Evolutionary conservation across 495 filamentous ascomycete genomes (phyloP).

Genomic region (Trichoderma virens): DNA sequence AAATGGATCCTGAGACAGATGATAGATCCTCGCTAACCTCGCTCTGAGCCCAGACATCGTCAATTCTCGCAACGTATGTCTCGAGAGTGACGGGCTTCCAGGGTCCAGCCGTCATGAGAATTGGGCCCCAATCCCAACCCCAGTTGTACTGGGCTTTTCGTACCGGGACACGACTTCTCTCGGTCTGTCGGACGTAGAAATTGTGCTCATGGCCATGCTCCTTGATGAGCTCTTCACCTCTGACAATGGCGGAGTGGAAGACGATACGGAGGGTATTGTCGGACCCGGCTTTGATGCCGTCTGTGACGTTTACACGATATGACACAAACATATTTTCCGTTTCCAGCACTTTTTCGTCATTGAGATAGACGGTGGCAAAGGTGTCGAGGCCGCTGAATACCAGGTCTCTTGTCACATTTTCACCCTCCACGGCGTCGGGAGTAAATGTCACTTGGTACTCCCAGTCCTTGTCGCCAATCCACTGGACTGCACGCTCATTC

Average conservation of each 20-base stretch:
- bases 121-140: conserved; percentile 81
- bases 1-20: background rate
- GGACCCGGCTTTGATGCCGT: conserved; percentile 30
- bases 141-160: conserved; percentile 42
- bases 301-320: conserved; percentile 51
- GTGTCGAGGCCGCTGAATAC: conserved; percentile 71
- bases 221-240: conserved; percentile 32
- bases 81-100: conserved; percentile 63
- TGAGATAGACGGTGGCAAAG: conserved; percentile 58
- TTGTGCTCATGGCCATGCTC: conserved; percentile 34
- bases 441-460: conserved; percentile 20
- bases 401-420: conserved; percentile 36
- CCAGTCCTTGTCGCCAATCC: conserved; percentile 64
- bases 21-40: conserved; percentile 29
- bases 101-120: conserved; percentile 63
- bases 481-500: conserved; percentile 56
- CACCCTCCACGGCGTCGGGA: conserved; percentile 10
- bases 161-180: conserved; percentile 33
- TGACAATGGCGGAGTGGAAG: conserved; percentile 35
- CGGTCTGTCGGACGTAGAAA: conserved; percentile 40
- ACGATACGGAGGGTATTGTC: conserved; percentile 27
- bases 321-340: conserved; percentile 64
- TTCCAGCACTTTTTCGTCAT: conserved; percentile 49
- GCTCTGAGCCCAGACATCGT: conserved; percentile 46
- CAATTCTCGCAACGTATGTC: conserved; percentile 48